Percentiles rank a stretch among this genome's conserved stretches.
Conservation (phyloP, 139 green algal genomes). For the Chlamydomonas sp. region DNA sequence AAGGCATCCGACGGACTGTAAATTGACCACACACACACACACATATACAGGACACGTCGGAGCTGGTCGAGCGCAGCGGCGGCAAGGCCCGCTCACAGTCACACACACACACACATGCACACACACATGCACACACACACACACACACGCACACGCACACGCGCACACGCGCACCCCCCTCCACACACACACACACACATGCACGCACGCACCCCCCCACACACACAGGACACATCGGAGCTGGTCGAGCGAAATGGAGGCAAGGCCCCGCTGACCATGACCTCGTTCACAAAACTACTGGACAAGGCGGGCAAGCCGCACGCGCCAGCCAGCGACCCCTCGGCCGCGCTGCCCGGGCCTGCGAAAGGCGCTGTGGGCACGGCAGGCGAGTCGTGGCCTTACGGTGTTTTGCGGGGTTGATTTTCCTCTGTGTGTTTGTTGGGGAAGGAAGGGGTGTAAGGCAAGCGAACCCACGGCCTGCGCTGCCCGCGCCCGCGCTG, state of each 20-base stretch:
- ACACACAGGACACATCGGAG: constrained; percentile 49
- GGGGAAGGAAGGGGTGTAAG: no score
- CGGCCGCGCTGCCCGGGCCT: constrained; percentile 25
- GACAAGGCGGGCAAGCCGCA: constrained; percentile 43
- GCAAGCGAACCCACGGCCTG: no score
- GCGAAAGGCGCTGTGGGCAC: neutral
- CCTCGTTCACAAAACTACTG: constrained; percentile 64
- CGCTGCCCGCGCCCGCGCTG: no score
- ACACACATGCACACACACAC: constrained; percentile 38
- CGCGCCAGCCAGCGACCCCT: constrained; percentile 32
- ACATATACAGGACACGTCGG: constrained; percentile 51
- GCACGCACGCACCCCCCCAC: no score
- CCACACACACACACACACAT: no score
- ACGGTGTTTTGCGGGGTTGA: no score
- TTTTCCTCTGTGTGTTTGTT: no score
- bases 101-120: constrained; percentile 15
- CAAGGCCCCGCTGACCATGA: constrained; percentile 53
- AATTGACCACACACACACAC: no score
- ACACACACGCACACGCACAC: no score
- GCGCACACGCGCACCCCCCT: no score
- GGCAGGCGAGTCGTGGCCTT: no score
- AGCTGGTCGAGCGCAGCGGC: constrained; percentile 40
- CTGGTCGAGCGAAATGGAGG: constrained; percentile 49
- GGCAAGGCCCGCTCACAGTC: neutral
- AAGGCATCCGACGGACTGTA: no score